These are phyloP conservation scores for Aegilops tauschii DNA, from an alignment of 176 grass and related monocot genomes.

Conservation along the genomic window DNA sequence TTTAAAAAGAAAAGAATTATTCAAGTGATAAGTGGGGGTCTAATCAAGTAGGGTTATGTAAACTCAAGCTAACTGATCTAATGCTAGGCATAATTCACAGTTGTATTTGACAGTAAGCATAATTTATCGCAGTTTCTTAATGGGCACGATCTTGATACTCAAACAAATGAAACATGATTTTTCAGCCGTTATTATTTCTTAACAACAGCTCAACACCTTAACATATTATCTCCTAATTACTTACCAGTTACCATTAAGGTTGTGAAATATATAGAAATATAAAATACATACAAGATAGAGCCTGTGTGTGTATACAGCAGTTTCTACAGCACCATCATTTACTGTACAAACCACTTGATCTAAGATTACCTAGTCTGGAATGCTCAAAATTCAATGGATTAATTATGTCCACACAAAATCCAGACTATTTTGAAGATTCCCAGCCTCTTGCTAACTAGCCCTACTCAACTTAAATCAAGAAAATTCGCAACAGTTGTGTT, in stretches of 20 bases:
- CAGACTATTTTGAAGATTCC: not conserved
- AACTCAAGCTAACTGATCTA: not conserved
- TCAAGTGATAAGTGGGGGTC: not conserved
- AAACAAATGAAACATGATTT: not conserved
- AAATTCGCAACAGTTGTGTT: not conserved
- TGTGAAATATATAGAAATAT: not conserved
- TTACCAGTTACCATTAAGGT: not conserved
- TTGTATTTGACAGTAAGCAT: not conserved
- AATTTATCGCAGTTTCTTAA: not conserved
- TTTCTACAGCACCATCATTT: not conserved
- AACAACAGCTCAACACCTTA: not conserved
- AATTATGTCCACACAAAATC: not conserved
- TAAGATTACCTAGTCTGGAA: not conserved
- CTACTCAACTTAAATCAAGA: conserved; percentile 12
- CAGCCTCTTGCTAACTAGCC: not conserved
- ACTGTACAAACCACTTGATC: not conserved
- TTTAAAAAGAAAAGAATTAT: not conserved
- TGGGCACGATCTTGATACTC: not conserved
- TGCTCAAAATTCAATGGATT: not conserved
- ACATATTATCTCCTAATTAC: conserved; percentile 9
- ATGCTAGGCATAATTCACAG: not conserved
- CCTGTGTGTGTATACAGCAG: not conserved
- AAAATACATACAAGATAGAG: not conserved
- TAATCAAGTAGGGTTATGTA: not conserved
- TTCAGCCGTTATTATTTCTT: conserved; percentile 13